phyloP scores from a whole-genome alignment of 108 stramenopile species.

The Chaetoceros muelleri region DNA sequence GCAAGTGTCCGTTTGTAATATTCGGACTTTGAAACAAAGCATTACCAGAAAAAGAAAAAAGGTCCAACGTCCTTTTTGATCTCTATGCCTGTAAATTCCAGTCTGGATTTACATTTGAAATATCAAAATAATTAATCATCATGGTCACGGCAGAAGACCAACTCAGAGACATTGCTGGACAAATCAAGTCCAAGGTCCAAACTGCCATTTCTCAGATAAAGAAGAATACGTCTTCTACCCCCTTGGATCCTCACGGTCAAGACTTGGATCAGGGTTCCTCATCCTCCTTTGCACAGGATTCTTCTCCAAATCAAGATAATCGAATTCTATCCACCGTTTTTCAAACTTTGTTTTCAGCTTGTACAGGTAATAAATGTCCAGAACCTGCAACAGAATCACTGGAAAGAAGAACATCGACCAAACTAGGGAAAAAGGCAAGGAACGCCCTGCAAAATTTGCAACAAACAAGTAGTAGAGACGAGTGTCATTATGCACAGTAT shows the following conservation, averaged over 20 bases:
- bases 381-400: not conserved
- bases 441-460: not conserved
- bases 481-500: not conserved
- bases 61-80: no score
- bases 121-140: no score
- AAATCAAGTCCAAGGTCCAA: not conserved
- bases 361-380: not conserved
- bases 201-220: not conserved
- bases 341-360: not conserved
- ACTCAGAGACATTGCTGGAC: not conserved
- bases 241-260: not conserved
- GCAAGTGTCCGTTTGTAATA: no score
- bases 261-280: no score
- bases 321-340: no score
- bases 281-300: not conserved
- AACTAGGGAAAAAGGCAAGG: not conserved
- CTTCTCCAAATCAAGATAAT: not conserved
- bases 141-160: not conserved
- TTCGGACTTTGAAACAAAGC: no score
- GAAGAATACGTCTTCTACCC: not conserved
- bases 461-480: not conserved
- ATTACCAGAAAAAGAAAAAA: no score
- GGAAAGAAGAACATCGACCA: not conserved
- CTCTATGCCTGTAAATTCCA: no score
- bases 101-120: no score